Conservation (phyloP, 1,284 basidiomycete species). For the Trichosporon asahii region DNA sequence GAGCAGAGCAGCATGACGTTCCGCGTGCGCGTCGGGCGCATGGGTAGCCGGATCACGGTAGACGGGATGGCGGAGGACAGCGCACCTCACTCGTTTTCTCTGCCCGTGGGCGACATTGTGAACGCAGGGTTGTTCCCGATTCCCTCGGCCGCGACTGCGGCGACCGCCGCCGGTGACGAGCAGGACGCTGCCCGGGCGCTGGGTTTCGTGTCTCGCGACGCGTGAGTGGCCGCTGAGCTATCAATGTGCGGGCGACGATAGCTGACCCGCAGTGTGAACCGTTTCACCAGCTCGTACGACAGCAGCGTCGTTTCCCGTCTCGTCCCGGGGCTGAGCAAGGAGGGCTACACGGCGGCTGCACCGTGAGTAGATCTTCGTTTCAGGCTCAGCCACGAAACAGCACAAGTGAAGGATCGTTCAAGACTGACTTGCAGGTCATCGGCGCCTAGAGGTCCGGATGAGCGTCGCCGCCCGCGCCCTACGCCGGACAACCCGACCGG, state of each 20-base stretch:
- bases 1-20: constrained; percentile 51
- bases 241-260: no score
- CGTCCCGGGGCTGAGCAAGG: constrained; percentile 50
- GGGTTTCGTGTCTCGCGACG: constrained; percentile 36
- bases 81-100: constrained; percentile 50
- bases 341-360: constrained; percentile 42
- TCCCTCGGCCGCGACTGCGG: constrained; percentile 34
- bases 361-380: constrained; percentile 31
- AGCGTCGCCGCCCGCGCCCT: constrained; percentile 9
- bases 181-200: constrained; percentile 18
- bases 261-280: constrained; percentile 40
- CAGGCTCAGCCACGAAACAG: not conserved
- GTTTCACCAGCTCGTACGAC: constrained; percentile 50
- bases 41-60: constrained; percentile 51
- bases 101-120: constrained; percentile 47
- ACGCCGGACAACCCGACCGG: constrained; percentile 9
- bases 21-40: constrained; percentile 49
- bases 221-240: constrained; percentile 28
- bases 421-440: not conserved
- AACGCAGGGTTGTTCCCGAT: constrained; percentile 44
- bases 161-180: not conserved
- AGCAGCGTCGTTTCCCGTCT: constrained; percentile 50
- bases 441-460: constrained; percentile 11
- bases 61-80: constrained; percentile 55
- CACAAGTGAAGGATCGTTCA: not conserved